Conservation (phyloP, 768 basidiomycete species). For the Pleurotus platypus region DNA sequence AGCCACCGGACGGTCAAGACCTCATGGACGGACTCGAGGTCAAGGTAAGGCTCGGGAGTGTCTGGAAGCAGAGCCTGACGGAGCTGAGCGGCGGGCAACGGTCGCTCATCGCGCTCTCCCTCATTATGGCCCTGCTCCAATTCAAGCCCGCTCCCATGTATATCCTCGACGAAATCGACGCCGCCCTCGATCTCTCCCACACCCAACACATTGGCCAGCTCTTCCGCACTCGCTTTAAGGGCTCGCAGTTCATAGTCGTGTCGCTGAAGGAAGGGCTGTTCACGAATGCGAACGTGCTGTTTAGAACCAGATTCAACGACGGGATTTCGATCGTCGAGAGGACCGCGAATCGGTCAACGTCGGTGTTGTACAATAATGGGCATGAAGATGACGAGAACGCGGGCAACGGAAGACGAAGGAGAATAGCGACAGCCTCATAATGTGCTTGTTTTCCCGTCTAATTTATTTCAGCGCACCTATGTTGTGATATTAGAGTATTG, state of each 20-base stretch:
- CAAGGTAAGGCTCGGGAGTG: slow-evolving; percentile 89
- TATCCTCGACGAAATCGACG: slow-evolving; percentile 98
- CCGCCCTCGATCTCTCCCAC: slow-evolving; percentile 92
- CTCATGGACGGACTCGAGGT: slow-evolving; percentile 95
- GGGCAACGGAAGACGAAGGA: slow-evolving; percentile 23
- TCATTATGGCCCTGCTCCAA: slow-evolving; percentile 98
- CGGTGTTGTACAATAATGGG: slow-evolving; percentile 37
- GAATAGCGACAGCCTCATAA: slow-evolving; percentile 22
- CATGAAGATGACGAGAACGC: slow-evolving; percentile 26
- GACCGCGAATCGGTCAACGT: slow-evolving; percentile 63
- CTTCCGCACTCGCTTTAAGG: slow-evolving; percentile 97
- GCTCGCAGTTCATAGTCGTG: slow-evolving; percentile 97
- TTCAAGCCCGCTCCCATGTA: slow-evolving; percentile 99
- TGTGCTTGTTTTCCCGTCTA: neutral
- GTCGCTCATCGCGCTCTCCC: slow-evolving; percentile 95
- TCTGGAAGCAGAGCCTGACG: slow-evolving; percentile 98
- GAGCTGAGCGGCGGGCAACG: slow-evolving; percentile 97
- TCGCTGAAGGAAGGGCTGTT: slow-evolving; percentile 96
- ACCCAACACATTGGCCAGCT: slow-evolving; percentile 97
- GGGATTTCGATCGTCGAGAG: slow-evolving; percentile 90
- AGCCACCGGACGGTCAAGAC: slow-evolving; percentile 91
- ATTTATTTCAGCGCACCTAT: neutral
- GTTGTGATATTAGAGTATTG: neutral
- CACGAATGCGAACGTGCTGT: slow-evolving; percentile 95
- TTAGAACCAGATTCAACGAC: slow-evolving; percentile 89